phyloP scores from a whole-genome alignment of 768 basidiomycete genomes.

The Rhizopogon vesiculosus region DNA sequence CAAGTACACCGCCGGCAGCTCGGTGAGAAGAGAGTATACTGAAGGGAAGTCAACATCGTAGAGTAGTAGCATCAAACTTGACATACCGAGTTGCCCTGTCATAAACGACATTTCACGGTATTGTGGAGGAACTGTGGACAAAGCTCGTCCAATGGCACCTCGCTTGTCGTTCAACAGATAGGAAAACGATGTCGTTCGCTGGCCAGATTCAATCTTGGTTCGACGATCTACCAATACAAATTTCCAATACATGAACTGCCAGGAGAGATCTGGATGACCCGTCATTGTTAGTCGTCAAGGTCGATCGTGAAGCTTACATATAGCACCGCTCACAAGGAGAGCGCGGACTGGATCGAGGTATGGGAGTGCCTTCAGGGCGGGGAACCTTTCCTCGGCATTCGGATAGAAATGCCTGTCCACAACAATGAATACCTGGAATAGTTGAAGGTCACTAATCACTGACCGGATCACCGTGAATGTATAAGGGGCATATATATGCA shows the following conservation, averaged over 20 bases:
- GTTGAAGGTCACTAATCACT: conserved; percentile 17
- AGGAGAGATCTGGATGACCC: conserved; percentile 66
- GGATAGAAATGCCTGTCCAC: conserved; percentile 80
- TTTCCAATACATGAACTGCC: conserved; percentile 97
- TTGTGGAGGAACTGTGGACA: conserved; percentile 54
- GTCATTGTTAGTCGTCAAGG: conserved; percentile 7
- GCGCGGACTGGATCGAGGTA: conserved; percentile 67
- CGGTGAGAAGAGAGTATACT: conserved; percentile 86
- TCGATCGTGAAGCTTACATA: conserved; percentile 53
- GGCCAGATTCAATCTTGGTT: conserved; percentile 86
- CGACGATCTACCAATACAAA: conserved; percentile 87
- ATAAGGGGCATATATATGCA: conserved; percentile 92
- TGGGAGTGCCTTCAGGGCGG: conserved; percentile 70
- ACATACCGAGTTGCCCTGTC: conserved; percentile 74
- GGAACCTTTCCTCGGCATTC: conserved; percentile 74
- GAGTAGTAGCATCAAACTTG: conserved; percentile 1
- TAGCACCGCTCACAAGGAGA: conserved; percentile 72
- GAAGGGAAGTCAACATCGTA: conserved; percentile 4
- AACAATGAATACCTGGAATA: background rate
- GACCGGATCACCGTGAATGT: conserved; percentile 89
- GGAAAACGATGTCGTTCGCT: conserved; percentile 86
- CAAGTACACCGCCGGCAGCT: conserved; percentile 78
- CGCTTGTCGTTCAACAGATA: conserved; percentile 87
- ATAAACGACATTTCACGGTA: conserved; percentile 76
- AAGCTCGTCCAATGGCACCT: conserved; percentile 69